Evolutionary conservation across 2,329 filamentous ascomycete genomes (phyloP).

Genomic region (Stachybotrys chartarum): DNA sequence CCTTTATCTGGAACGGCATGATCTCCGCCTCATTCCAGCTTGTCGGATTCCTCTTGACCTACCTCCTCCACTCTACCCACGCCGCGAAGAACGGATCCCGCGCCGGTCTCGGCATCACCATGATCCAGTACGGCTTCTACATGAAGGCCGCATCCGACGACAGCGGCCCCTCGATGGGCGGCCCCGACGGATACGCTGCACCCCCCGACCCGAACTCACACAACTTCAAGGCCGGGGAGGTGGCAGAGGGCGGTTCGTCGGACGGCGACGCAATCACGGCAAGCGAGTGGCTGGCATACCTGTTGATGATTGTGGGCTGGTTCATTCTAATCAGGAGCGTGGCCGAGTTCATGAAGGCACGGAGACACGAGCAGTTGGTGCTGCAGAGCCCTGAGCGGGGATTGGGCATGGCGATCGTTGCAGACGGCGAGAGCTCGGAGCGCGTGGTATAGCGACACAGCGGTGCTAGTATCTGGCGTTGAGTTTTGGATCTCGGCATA

Average conservation of each 20-base stretch:
- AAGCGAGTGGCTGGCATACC: constrained; percentile 84
- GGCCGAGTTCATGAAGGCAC: constrained; percentile 79
- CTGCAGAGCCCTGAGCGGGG: constrained; percentile 88
- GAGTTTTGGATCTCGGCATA: constrained; percentile 8
- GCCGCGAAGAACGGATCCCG: constrained; percentile 96
- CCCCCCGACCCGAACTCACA: constrained; percentile 87
- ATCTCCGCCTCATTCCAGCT: constrained; percentile 97
- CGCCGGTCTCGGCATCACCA: constrained; percentile 86
- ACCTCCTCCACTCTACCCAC: constrained; percentile 95
- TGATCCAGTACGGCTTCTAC: constrained; percentile 95
- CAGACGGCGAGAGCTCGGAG: constrained; percentile 74
- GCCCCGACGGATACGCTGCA: constrained; percentile 53
- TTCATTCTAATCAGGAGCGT: constrained; percentile 94
- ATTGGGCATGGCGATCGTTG: constrained; percentile 76
- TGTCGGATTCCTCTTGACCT: constrained; percentile 94
- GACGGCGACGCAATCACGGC: constrained; percentile 54
- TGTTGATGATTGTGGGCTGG: constrained; percentile 96
- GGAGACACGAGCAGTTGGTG: constrained; percentile 87
- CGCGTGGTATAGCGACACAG: constrained; percentile 53
- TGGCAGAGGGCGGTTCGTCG: constrained; percentile 40
- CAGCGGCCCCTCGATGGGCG: constrained; percentile 35
- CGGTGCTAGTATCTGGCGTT: constrained; percentile 6
- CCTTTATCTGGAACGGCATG: constrained; percentile 88
- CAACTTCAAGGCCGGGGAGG: constrained; percentile 71
- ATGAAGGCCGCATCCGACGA: constrained; percentile 63